A percentile compares a stretch with the other conserved stretches of the same genome.
phyloP scores from a whole-genome alignment of 2,329 filamentous ascomycete species.

The Corinectria fuckeliana region DNA sequence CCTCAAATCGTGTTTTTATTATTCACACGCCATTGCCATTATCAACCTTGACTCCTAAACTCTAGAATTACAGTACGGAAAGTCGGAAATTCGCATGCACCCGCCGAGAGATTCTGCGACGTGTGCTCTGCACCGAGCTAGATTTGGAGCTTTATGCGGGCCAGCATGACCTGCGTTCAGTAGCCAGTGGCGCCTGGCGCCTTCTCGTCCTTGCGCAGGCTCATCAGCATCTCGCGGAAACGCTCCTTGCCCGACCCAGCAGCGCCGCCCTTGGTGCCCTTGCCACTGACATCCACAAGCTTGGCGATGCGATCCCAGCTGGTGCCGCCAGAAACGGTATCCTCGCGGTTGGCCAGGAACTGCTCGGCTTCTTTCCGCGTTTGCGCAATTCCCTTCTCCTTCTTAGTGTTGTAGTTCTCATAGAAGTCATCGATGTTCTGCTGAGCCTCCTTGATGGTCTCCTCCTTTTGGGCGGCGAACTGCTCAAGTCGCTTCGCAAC shows the following conservation, averaged over 20 bases:
- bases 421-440: slow-evolving; percentile 99
- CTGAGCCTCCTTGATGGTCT: slow-evolving; percentile 88
- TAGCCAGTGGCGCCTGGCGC: slow-evolving; percentile 71
- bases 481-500: slow-evolving; percentile 85
- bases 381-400: slow-evolving; percentile 90
- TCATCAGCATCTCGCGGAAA: slow-evolving; percentile 89
- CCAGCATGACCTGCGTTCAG: slow-evolving; percentile 43
- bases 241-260: slow-evolving; percentile 93
- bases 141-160: slow-evolving; percentile 14
- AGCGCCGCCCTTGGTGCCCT: slow-evolving; percentile 85
- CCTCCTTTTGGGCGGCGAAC: slow-evolving; percentile 79
- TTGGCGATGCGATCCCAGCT: slow-evolving; percentile 99
- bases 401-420: slow-evolving; percentile 98
- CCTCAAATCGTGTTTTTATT: slow-evolving; percentile 31
- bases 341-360: slow-evolving; percentile 86
- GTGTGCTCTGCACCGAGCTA: slow-evolving; percentile 31
- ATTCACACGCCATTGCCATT: slow-evolving; percentile 41
- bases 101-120: slow-evolving; percentile 23
- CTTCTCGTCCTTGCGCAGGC: slow-evolving; percentile 92
- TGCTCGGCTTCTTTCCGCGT: slow-evolving; percentile 92
- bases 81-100: slow-evolving; percentile 33
- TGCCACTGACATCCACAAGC: slow-evolving; percentile 95
- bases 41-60: slow-evolving; percentile 40
- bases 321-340: slow-evolving; percentile 92
- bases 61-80: slow-evolving; percentile 40